Evolutionary conservation across 306 rosid species (phyloP), one percentile per base, ranked within the genome.

Genomic region (Prunus mongolica): DNA sequence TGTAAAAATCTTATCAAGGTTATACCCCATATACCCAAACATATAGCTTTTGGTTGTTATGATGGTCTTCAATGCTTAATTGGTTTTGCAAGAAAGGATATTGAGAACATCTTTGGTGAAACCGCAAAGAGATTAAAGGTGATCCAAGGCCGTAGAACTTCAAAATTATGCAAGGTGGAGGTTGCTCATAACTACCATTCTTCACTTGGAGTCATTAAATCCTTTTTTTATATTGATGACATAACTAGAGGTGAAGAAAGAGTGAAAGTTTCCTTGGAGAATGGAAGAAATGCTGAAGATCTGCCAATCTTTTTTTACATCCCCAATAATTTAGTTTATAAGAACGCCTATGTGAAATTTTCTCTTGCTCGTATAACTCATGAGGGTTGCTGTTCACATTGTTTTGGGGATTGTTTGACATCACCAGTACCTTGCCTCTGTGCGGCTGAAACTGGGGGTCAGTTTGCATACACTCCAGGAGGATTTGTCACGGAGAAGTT

Each of bases 331-430:
- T 41, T 76, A 13, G 66, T 76, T 52, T 66, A 76, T 54, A 51
- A 76, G 22, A 73, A 79, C 12, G 82, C 78, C 27, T 9, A 57
- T 30, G 69, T 79, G 50, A 73, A 66, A 15, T 57, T 79, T 44
- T 13, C 82, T 28, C 78, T 79, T 6, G 54, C 13, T 30, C 27
- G 28, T 45, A 73, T 49, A 30, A 11, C 74, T 13, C 16, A 73
- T 61, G 78, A 57, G 15, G 55, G 22, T 25, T 79, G 74, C 65
- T 73, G 74, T 32, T 30, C 74, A 65, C 22, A 1, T n/a, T 79
- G 82, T 67, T 65, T 5, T 56, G 70, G 82, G 51, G 58, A 73
- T 73, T 79, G 82, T 57, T 69, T 79, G 19, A 25, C 62, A 45
- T 45, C 69, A n/a, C 63, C 69, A 1, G 27, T 28, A 47, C 82